Evolutionary conservation across 2,329 filamentous ascomycete genomes (phyloP), one percentile per base, ranked within the genome.

Genomic region (Cladosporium oxysporum): DNA sequence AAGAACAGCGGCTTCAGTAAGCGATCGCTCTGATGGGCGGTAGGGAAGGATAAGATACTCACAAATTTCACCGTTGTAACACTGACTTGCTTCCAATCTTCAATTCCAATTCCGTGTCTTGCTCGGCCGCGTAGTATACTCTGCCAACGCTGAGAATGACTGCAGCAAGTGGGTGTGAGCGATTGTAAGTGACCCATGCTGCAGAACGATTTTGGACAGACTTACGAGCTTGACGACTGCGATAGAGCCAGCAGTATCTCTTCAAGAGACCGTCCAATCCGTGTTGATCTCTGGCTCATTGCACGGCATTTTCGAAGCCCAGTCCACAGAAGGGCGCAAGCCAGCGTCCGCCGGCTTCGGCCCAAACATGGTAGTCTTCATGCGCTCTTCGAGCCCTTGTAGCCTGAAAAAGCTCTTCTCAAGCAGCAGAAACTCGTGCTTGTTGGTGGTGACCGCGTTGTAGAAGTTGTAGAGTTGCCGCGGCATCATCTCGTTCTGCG

Each of bases 31-130:
- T 37, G 55, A 58, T 21, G 33, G 55, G 33, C 33, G 33, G 55
- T 12, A 55, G 52, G 52, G 28, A 55, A 55, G 52, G 29, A 33
- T 55, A 33, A 55, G 52, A 55, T 55, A 55, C 52, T 55, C 52
- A 55, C 52, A 55, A 55, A 55, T 55, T 55, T 55, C 28, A 55
- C 26, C 16, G n/a, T 55, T 55, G 52, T 33, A 33, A n/a, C 52
- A 55, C 52, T 55, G 52, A 55, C 52, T 29, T 29, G 7, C 16
- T 55, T 55, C 52, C 50, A 31, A 28, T 33, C 14, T 33, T 16
- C 12, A 33, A 21, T 33, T 53, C 26, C 28, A 33, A 33, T 21
- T 18, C 11, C n/a, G 16, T 31, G 26, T 31, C 26, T 53, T 53
- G 12, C 4, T 2, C 18, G 1, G 21, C 23, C 50, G 8, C 21